Conservation (phyloP, 2,329 filamentous ascomycete genomes). For the Colletotrichum cordylinicola region DNA sequence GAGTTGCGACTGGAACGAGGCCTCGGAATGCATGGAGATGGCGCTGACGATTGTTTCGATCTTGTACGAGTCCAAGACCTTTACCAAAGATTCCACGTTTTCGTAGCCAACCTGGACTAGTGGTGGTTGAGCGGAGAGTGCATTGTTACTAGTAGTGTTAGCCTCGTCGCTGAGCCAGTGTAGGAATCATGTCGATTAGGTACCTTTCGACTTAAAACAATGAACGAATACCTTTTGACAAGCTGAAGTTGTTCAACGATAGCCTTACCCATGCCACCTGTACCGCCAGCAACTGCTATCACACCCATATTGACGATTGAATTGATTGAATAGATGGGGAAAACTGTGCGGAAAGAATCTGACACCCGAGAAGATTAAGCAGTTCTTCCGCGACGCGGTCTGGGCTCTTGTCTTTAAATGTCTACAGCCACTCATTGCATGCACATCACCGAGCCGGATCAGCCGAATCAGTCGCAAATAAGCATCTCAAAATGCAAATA, state of each 20-base stretch:
- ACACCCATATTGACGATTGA: neutral
- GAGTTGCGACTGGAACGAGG: conserved; percentile 29
- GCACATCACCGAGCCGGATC: neutral
- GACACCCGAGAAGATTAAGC: neutral
- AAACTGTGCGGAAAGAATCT: neutral
- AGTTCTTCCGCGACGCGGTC: neutral
- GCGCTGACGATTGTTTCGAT: conserved; percentile 50
- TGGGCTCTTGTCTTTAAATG: neutral
- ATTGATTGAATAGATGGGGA: neutral
- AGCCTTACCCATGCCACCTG: conserved; percentile 46
- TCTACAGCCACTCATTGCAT: neutral
- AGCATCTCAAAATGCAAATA: neutral
- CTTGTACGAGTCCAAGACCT: conserved; percentile 35
- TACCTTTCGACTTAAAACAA: conserved; percentile 34
- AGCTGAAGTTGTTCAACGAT: conserved; percentile 47
- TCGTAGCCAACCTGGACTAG: conserved; percentile 32
- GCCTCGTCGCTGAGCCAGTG: neutral
- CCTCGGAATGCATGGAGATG: conserved; percentile 31
- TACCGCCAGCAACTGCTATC: conserved; percentile 50
- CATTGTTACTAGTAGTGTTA: conserved; percentile 1
- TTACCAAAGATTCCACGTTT: conserved; percentile 23
- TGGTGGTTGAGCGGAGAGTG: conserved; percentile 13
- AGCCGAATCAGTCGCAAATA: neutral
- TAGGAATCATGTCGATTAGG: rapidly evolving
- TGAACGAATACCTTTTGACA: conserved; percentile 37